Conservation (phyloP, 768 basidiomycete species). For the Agaricus subrufescens region DNA sequence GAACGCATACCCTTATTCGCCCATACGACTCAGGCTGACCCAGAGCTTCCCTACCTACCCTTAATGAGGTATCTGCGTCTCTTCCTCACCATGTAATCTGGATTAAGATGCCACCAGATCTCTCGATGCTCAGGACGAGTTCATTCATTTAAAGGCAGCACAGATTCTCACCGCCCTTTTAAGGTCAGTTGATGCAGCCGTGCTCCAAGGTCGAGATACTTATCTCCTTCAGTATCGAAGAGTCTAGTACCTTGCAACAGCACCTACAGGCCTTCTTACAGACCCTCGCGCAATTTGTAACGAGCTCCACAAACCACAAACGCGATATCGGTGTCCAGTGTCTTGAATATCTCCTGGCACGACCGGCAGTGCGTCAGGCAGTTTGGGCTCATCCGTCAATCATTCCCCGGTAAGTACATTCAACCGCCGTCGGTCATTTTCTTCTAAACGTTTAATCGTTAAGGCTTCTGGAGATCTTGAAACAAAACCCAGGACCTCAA, state of each 20-base stretch:
- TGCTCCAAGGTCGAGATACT: not conserved
- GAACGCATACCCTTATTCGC: conserved; percentile 80
- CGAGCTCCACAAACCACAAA: conserved; percentile 56
- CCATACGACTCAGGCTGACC: conserved; percentile 54
- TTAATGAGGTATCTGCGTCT: conserved; percentile 55
- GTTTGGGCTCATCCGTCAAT: conserved; percentile 76
- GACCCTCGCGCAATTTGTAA: conserved; percentile 56
- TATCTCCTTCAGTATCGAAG: conserved; percentile 23
- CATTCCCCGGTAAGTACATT: conserved; percentile 51
- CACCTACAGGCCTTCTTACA: conserved; percentile 59
- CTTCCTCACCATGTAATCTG: not conserved
- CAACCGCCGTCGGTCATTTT: not conserved
- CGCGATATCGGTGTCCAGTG: conserved; percentile 92
- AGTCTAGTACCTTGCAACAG: conserved; percentile 40
- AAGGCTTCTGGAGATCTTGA: conserved; percentile 81
- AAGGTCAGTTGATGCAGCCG: conserved; percentile 37
- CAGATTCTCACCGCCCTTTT: conserved; percentile 87
- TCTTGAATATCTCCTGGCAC: conserved; percentile 77
- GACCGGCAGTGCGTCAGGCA: conserved; percentile 73
- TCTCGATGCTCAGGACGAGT: conserved; percentile 86
- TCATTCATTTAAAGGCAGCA: conserved; percentile 86
- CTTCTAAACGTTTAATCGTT: not conserved
- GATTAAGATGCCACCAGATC: conserved; percentile 40
- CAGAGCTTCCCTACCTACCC: conserved; percentile 76
- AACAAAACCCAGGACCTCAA: conserved; percentile 80